These are phyloP conservation scores for Heliosperma pusillum DNA, from an alignment of 148 eudicot species.

Conservation along the genomic window DNA sequence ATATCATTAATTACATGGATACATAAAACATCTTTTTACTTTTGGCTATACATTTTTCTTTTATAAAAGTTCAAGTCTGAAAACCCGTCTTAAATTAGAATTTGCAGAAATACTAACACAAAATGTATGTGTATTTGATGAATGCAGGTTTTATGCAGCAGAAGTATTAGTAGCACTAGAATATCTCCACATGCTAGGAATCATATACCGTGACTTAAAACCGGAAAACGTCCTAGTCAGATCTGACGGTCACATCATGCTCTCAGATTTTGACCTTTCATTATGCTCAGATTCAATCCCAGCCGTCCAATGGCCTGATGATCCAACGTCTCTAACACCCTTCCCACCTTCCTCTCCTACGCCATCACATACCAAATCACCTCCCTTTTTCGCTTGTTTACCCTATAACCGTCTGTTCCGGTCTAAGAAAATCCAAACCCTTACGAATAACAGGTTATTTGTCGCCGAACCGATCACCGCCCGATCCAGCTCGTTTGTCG, in stretches of 20 bases:
- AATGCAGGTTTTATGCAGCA: slow-evolving; percentile 76
- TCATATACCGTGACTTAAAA: slow-evolving; percentile 88
- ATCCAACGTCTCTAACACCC: slow-evolving; percentile 22
- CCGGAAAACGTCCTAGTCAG: slow-evolving; percentile 86
- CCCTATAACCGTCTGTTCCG: slow-evolving; percentile 55
- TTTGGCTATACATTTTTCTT: no score
- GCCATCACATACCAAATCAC: slow-evolving; percentile 13
- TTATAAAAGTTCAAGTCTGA: no score
- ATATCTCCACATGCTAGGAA: slow-evolving; percentile 92
- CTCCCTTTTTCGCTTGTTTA: slow-evolving; percentile 50
- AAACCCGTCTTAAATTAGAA: no score
- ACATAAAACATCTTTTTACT: no score
- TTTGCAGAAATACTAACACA: no score
- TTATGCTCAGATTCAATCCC: slow-evolving; percentile 74
- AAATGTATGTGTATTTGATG: no score
- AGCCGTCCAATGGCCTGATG: slow-evolving; percentile 60
- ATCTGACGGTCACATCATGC: slow-evolving; percentile 98
- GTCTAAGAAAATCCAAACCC: slow-evolving; percentile 63
- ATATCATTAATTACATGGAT: no score
- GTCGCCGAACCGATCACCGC: slow-evolving; percentile 84
- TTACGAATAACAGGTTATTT: slow-evolving; percentile 44
- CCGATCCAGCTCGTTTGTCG: slow-evolving; percentile 77
- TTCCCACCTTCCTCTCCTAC: slow-evolving; percentile 26
- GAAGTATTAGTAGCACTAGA: slow-evolving; percentile 86
- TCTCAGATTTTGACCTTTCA: slow-evolving; percentile 74